A percentile compares a stretch with the other conserved stretches of the same genome.
Evolutionary conservation across 805 yeast genomes (phyloP).

Genomic region (Scheffersomyces lignosus): DNA sequence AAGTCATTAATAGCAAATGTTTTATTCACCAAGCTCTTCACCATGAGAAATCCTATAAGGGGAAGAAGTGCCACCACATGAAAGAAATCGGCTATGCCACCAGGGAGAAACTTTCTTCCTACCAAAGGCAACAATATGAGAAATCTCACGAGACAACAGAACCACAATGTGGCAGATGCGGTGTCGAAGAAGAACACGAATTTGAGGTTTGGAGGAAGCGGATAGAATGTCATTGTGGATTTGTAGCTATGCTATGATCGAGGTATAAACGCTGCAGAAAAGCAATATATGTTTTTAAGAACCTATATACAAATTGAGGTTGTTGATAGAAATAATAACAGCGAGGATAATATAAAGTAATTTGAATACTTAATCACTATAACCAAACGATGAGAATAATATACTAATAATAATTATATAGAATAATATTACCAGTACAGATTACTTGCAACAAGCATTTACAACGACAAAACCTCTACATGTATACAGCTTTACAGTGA

Average conservation of each 20-base stretch:
- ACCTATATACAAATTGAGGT: constrained; percentile 6
- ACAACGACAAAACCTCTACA: too few relatives aligned
- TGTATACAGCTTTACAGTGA: too few relatives aligned
- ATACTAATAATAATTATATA: too few relatives aligned
- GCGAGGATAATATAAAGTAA: background rate
- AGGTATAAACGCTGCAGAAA: too few relatives aligned
- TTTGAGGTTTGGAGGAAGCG: constrained; percentile 31
- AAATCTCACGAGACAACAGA: constrained; percentile 49
- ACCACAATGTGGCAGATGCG: constrained; percentile 46
- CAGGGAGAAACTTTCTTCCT: constrained; percentile 65
- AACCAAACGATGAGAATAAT: too few relatives aligned
- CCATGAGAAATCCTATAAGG: constrained; percentile 20
- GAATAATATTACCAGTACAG: too few relatives aligned
- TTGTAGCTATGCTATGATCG: background rate
- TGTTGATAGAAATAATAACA: background rate
- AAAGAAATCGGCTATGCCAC: constrained; percentile 70
- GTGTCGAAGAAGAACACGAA: constrained; percentile 34
- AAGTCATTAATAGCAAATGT: constrained; percentile 13
- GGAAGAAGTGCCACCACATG: constrained; percentile 40
- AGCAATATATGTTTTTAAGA: background rate
- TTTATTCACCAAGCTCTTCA: constrained; percentile 3
- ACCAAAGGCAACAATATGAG: constrained; percentile 58
- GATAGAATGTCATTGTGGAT: constrained; percentile 34
- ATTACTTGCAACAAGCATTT: too few relatives aligned
- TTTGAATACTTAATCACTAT: background rate